Evolutionary conservation across 2,329 filamentous ascomycete genomes (phyloP).

Genomic region (Orbilia brochopaga): DNA sequence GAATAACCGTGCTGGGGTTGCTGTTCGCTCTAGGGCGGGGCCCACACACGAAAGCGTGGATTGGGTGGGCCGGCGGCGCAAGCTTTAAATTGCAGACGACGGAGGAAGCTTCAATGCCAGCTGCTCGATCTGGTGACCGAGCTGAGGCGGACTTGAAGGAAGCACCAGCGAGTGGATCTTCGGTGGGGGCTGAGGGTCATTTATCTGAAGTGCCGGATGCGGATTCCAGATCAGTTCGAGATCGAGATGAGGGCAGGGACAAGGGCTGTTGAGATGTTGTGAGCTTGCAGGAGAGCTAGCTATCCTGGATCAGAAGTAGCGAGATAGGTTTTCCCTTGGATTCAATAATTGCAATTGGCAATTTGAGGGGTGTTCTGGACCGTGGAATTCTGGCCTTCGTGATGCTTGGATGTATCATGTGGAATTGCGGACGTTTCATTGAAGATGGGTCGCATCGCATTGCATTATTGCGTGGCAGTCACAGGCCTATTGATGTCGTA

Average conservation of each 20-base stretch:
- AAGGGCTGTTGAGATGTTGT: constrained; percentile 15
- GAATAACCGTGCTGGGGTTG: constrained; percentile 63
- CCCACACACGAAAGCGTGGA: constrained; percentile 66
- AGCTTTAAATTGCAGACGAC: constrained; percentile 55
- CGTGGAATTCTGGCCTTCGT: too few species aligned
- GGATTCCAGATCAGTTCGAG: constrained; percentile 30
- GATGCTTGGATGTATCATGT: too few species aligned
- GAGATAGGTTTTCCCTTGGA: too few species aligned
- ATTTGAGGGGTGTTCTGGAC: too few species aligned
- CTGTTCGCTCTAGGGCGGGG: constrained; percentile 62
- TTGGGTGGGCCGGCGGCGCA: constrained; percentile 68
- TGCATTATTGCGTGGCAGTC: too few species aligned
- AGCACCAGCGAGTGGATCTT: constrained; percentile 11
- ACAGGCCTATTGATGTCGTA: too few species aligned
- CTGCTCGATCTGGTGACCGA: constrained; percentile 2
- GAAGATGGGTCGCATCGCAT: too few species aligned
- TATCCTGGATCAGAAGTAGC: too few species aligned
- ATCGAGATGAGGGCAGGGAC: constrained; percentile 24
- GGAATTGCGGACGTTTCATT: too few species aligned
- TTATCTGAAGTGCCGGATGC: constrained; percentile 27
- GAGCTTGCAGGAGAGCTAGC: constrained; percentile 9
- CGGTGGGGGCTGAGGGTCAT: constrained; percentile 12
- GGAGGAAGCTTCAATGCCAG: neutral
- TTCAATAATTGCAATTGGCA: too few species aligned
- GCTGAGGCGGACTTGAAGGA: constrained; percentile 1